Percentiles rank a stretch among this genome's conserved stretches.
These are phyloP conservation scores for Chaetothyriales sp. DNA, from an alignment of 2,329 filamentous ascomycete species.

Conservation along the genomic window DNA sequence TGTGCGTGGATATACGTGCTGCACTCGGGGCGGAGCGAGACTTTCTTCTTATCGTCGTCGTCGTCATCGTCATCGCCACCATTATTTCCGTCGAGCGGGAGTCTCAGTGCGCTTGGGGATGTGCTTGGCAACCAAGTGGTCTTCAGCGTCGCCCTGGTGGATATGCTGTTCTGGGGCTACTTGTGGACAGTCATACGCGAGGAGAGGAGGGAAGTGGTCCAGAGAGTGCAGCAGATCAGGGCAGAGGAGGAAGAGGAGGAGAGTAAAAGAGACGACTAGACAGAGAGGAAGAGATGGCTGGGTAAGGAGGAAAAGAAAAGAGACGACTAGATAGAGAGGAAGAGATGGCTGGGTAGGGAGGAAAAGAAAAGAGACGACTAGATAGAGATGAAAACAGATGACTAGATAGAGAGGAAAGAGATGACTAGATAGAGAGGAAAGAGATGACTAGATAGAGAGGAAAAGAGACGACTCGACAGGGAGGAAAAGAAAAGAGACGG, in stretches of 20 bases:
- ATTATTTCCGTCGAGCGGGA: background rate
- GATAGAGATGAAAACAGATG: background rate
- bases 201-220: conserved; percentile 12
- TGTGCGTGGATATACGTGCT: conserved; percentile 16
- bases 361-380: background rate
- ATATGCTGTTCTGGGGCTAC: conserved; percentile 20
- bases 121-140: conserved; percentile 15
- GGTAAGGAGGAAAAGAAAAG: too few relatives aligned
- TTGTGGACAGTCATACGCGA: conserved; percentile 17
- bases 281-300: background rate
- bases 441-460: background rate
- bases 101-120: background rate
- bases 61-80: background rate
- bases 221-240: conserved; percentile 8
- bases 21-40: conserved; percentile 3
- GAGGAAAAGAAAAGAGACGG: too few relatives aligned
- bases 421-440: background rate
- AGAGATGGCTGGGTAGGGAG: background rate
- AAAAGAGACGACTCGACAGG: background rate
- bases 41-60: background rate
- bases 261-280: background rate
- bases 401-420: too few relatives aligned
- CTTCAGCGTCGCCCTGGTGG: conserved; percentile 10
- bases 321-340: background rate
- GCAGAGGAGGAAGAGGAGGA: conserved; percentile 1